Conservation (phyloP, 371 early-diverging fungal species). For the Mucor mucedo region DNA sequence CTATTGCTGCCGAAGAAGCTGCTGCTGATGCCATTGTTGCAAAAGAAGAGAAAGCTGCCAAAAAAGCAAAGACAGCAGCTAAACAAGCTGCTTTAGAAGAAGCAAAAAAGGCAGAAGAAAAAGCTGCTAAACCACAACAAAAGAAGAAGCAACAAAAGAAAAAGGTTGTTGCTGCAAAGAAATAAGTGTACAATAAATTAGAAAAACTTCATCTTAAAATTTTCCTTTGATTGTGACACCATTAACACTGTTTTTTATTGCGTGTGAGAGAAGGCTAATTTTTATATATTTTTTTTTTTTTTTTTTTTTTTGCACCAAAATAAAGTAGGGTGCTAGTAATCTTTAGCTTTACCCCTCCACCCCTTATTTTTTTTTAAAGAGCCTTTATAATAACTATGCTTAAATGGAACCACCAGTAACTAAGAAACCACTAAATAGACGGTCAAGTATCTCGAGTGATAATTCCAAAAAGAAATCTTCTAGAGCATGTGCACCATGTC, state of each 20-base stretch:
- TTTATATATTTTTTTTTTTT: no score
- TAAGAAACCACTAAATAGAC: slow-evolving; percentile 7
- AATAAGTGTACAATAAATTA: neutral
- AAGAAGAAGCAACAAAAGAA: neutral
- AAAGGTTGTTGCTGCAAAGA: neutral
- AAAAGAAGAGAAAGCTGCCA: slow-evolving; percentile 6
- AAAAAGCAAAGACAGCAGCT: neutral
- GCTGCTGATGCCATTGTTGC: slow-evolving; percentile 2
- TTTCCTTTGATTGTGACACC: no score
- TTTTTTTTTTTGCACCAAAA: neutral
- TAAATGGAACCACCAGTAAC: slow-evolving; percentile 17
- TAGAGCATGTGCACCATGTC: slow-evolving; percentile 31
- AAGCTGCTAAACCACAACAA: neutral
- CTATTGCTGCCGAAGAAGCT: slow-evolving; percentile 10
- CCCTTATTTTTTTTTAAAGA: neutral
- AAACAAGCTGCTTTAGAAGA: neutral
- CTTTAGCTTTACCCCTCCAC: neutral
- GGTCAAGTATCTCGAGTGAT: slow-evolving; percentile 16
- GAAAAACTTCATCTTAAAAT: neutral
- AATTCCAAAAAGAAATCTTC: slow-evolving; percentile 29
- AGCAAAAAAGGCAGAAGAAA: neutral
- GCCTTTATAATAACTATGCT: slow-evolving; percentile 15
- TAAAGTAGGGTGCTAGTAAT: neutral
- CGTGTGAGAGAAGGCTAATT: no score
- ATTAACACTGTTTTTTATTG: no score